phyloP scores from a whole-genome alignment of 2,329 filamentous ascomycete species.

The Epichloe bromicola region DNA sequence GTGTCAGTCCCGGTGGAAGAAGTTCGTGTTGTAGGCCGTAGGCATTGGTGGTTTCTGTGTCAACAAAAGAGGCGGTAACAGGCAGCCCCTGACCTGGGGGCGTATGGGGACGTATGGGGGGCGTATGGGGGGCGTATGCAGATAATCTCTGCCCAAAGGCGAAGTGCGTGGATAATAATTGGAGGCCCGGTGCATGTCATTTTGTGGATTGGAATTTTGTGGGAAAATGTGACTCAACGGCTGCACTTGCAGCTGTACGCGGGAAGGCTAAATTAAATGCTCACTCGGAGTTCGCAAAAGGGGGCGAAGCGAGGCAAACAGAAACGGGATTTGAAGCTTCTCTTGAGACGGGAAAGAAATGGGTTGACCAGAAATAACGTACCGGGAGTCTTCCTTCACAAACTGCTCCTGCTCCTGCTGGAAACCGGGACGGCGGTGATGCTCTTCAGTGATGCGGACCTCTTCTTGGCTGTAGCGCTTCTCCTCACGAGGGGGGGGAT shows the following conservation, averaged over 20 bases:
- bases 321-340: not conserved
- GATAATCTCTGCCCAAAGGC: slow-evolving; percentile 7
- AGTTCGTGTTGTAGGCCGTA: slow-evolving; percentile 10
- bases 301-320: not conserved
- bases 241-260: not conserved
- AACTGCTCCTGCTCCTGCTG: slow-evolving; percentile 40
- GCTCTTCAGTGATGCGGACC: slow-evolving; percentile 68
- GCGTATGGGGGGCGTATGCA: not conserved
- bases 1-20: slow-evolving; percentile 5
- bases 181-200: not conserved
- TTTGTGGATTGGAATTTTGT: not conserved
- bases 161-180: slow-evolving; percentile 1
- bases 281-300: not conserved
- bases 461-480: slow-evolving; percentile 63
- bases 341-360: slow-evolving; percentile 4
- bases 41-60: slow-evolving; percentile 10
- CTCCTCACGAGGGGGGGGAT: slow-evolving; percentile 45
- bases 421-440: slow-evolving; percentile 57
- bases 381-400: slow-evolving; percentile 40
- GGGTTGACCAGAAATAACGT: slow-evolving; percentile 19
- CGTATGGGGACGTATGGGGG: not conserved
- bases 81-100: slow-evolving; percentile 12
- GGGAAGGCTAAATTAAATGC: not conserved
- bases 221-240: not conserved
- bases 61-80: slow-evolving; percentile 10